Conservation (phyloP, 2,329 filamentous ascomycete species). For the Ophiostoma triangulosporum region DNA sequence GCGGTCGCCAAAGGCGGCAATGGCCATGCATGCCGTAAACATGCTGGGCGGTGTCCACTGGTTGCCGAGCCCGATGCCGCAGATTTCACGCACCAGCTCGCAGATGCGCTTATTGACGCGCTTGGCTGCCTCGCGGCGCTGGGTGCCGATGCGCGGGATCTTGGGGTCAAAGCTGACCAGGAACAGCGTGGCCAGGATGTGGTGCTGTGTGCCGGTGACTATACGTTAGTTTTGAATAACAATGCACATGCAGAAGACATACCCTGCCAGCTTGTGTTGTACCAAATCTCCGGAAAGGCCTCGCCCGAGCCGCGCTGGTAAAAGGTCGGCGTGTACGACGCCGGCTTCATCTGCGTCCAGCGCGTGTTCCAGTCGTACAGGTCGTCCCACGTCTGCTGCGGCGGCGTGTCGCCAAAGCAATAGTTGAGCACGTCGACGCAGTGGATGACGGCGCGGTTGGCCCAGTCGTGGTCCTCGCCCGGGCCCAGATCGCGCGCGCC, state of each 20-base stretch:
- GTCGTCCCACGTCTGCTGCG: slow-evolving; percentile 26
- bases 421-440: slow-evolving; percentile 51
- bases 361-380: slow-evolving; percentile 31
- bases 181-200: slow-evolving; percentile 43
- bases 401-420: slow-evolving; percentile 37
- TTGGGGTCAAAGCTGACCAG: slow-evolving; percentile 42
- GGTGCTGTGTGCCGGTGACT: slow-evolving; percentile 46
- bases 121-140: slow-evolving; percentile 13
- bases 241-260: no score
- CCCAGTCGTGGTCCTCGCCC: slow-evolving; percentile 41
- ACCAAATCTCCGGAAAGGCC: slow-evolving; percentile 45
- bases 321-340: slow-evolving; percentile 42
- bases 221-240: no score
- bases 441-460: slow-evolving; percentile 47
- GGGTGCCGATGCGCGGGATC: slow-evolving; percentile 34
- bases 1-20: slow-evolving; percentile 30
- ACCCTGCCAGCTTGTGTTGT: slow-evolving; percentile 38
- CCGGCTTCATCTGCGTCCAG: slow-evolving; percentile 34
- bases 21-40: slow-evolving; percentile 42
- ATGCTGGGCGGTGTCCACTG: slow-evolving; percentile 38
- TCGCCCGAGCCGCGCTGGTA: slow-evolving; percentile 24
- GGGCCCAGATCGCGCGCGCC: slow-evolving; percentile 27
- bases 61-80: slow-evolving; percentile 46
- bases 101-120: slow-evolving; percentile 25
- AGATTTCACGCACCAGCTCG: slow-evolving; percentile 36